A percentile compares a stretch with the other conserved stretches of the same genome.
Evolutionary conservation across 768 basidiomycete genomes (phyloP).

Genomic region (Leccinum imitatum): DNA sequence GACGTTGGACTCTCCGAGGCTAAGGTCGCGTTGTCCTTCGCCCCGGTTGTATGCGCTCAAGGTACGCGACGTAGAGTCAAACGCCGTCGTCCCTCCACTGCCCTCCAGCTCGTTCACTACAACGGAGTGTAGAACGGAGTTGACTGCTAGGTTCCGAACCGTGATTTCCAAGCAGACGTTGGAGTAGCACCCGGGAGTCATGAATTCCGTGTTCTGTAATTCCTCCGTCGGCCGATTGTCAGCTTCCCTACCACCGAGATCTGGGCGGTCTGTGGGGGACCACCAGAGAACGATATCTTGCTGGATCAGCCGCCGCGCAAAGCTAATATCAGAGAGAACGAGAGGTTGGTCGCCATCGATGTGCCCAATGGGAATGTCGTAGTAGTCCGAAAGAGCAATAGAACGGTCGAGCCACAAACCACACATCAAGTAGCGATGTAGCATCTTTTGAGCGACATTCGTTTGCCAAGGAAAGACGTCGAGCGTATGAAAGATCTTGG

Average conservation of each 20-base stretch:
- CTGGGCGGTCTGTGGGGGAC: conserved; percentile 86
- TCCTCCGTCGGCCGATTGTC: conserved; percentile 79
- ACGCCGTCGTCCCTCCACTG: conserved; percentile 88
- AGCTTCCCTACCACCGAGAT: conserved; percentile 90
- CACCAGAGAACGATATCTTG: conserved; percentile 97
- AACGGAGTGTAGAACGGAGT: conserved; percentile 91
- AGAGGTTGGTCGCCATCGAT: conserved; percentile 88
- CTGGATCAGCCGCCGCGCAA: conserved; percentile 80
- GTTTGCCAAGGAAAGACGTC: conserved; percentile 90
- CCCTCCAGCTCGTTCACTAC: conserved; percentile 98
- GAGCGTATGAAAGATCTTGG: conserved; percentile 68
- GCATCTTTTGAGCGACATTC: conserved; percentile 78
- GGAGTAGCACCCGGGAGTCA: conserved; percentile 81
- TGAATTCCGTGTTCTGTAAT: conserved; percentile 80
- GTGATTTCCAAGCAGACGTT: conserved; percentile 92
- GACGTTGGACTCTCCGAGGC: conserved; percentile 85
- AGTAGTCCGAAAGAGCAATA: conserved; percentile 81
- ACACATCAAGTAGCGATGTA: conserved; percentile 75
- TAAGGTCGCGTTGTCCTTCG: conserved; percentile 60
- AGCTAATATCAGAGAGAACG: conserved; percentile 85
- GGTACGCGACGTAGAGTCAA: conserved; percentile 90
- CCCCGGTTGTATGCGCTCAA: conserved; percentile 82
- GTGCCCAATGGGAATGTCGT: conserved; percentile 91
- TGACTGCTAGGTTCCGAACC: conserved; percentile 89
- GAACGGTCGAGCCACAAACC: conserved; percentile 80